Evolutionary conservation across 2,329 filamentous ascomycete species (phyloP), one percentile per base, ranked within the genome.

Genomic region (Colletotrichum coccodes): DNA sequence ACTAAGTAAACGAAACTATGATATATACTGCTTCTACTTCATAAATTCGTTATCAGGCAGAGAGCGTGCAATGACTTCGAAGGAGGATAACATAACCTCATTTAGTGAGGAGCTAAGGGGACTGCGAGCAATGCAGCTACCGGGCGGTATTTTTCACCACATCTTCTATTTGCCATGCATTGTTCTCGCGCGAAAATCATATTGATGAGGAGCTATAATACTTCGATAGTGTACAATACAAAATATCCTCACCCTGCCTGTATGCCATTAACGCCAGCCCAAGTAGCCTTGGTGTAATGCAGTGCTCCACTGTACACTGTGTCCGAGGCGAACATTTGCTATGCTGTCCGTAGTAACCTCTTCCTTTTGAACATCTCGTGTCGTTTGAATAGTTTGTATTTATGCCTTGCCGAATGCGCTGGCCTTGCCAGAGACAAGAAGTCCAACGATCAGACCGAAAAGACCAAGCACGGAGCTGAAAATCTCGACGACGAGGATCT

Each of bases 401-500:
- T 73, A 74, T 59, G 61, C 72, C 70, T 78, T 77, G 71, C 85
- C 85, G 71, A 98, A 97, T 71, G 94, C 93, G 28, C 84, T 79
- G 30, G 96, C 94, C 82, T 96, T 97, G 79, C 91, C 88, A 68
- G 94, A 93, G 60, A 98, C 88, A 73, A 99, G 86, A 63, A 99
- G 88, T 52, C 97, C 96, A 74, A 99, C 91, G 77, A 99, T 99
- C 72, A 99, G 87, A 68, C 96, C 97, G 77, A 99, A 99, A 4
- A 99, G 90, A 72, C 97, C 96, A 12, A 99, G 87, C 56, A 99
- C 95, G 46, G 95, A 98, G 79, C 95, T 98, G 86, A 99, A 99
- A 80, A 99, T 99, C 83, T 99, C 97, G 77, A 99, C 97, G 74
- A 99, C 95, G 60, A 99, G 90, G 74, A 99, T 97, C 85, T 97